phyloP scores from a whole-genome alignment of 352 stramenopile genomes.

The Globisporangium barbulae region DNA sequence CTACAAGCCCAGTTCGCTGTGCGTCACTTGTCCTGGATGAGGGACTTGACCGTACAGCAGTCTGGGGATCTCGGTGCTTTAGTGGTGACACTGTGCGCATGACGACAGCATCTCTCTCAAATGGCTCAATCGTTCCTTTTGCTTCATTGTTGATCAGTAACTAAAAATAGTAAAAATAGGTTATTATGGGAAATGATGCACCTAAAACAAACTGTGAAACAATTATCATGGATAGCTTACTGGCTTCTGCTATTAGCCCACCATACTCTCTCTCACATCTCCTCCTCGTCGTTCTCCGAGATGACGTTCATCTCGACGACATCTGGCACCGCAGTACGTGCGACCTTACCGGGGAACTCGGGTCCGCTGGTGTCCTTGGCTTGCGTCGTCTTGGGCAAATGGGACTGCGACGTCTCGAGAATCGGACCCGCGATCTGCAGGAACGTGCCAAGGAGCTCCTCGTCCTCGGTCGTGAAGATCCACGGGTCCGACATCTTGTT shows the following conservation, averaged over 20 bases:
- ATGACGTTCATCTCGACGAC: constrained; percentile 82
- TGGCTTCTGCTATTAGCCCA: no score
- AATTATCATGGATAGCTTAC: background rate
- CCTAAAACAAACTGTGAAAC: background rate
- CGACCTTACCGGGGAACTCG: constrained; percentile 58
- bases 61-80: background rate
- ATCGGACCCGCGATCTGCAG: constrained; percentile 88
- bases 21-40: background rate
- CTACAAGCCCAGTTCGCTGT: constrained; percentile 3
- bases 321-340: constrained; percentile 32
- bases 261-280: constrained; percentile 18
- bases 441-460: constrained; percentile 85
- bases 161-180: background rate
- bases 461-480: constrained; percentile 84
- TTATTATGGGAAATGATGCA: background rate
- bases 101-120: background rate
- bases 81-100: constrained; percentile 7
- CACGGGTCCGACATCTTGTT: constrained; percentile 77
- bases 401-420: constrained; percentile 81
- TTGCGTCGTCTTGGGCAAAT: constrained; percentile 48
- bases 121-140: background rate
- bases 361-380: constrained; percentile 43
- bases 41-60: background rate
- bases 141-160: background rate
- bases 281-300: constrained; percentile 75